Conservation (phyloP, 805 yeast species). For the Candida vaughaniae region DNA sequence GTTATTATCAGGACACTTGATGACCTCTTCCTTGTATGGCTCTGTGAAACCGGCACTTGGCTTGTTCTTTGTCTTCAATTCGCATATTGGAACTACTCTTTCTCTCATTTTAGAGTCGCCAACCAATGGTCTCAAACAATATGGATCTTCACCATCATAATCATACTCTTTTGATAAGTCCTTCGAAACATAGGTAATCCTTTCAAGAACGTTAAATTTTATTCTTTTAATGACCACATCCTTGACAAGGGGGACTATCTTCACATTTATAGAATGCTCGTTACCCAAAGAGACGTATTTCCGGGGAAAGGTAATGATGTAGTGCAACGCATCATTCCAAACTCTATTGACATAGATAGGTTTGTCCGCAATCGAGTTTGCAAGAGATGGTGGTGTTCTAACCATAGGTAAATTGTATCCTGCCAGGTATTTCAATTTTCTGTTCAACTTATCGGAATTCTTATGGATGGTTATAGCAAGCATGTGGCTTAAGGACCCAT, state of each 20-base stretch:
- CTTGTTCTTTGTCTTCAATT: slow-evolving; percentile 55
- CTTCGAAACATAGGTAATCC: slow-evolving; percentile 60
- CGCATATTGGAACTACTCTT: slow-evolving; percentile 57
- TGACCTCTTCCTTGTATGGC: slow-evolving; percentile 60
- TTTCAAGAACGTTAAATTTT: slow-evolving; percentile 64
- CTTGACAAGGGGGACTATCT: slow-evolving; percentile 65
- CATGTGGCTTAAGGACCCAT: slow-evolving; percentile 47
- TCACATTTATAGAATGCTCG: slow-evolving; percentile 58
- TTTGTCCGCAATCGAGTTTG: slow-evolving; percentile 60
- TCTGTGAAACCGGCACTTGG: slow-evolving; percentile 24
- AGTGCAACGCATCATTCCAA: slow-evolving; percentile 71
- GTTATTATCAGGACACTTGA: slow-evolving; percentile 60
- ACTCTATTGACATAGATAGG: slow-evolving; percentile 74
- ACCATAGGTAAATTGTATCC: slow-evolving; percentile 46
- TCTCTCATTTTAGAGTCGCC: slow-evolving; percentile 38
- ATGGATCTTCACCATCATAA: slow-evolving; percentile 31
- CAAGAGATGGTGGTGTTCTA: slow-evolving; percentile 56
- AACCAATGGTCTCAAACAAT: slow-evolving; percentile 14
- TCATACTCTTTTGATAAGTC: slow-evolving; percentile 47
- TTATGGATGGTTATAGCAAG: slow-evolving; percentile 40
- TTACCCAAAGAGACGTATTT: slow-evolving; percentile 67
- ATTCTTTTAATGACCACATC: slow-evolving; percentile 61
- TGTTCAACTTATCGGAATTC: slow-evolving; percentile 30
- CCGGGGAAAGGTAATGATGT: slow-evolving; percentile 68
- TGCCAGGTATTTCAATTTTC: slow-evolving; percentile 34